Base-by-base conservation (phyloP, 73 alveolate species). In the Diophrys sp. region DNA sequence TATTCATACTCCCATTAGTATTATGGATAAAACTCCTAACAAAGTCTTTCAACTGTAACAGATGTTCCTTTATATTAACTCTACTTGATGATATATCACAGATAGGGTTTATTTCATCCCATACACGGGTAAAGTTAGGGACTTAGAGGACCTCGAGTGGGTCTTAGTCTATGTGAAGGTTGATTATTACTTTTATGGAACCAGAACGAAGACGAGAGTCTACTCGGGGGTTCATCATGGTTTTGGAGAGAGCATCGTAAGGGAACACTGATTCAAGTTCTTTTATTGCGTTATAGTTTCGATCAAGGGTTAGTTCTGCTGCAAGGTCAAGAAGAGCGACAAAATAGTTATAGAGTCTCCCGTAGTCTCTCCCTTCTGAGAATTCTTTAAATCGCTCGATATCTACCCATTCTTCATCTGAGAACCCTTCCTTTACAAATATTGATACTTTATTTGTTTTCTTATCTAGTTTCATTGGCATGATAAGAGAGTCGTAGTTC, bases 271-370 rank as follows among this genome's bases (percentile, higher is more conserved):
- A 31, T 73, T 34, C 27, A 11, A 56, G 24, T n/a, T 27, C 56
- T 2, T 33, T 23, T 29, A 73, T 27, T 27, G 81, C 89, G 62
- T 54, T 86, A 29, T 73, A 44, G 83, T 86, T 86, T 68, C 94
- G 68, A 44, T 87, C 81, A 31, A 87, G 74, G 70, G 87, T 73
- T 28, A 82, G 66, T 33, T 81, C 90, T 1, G 90, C 84, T 14
- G 84, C 81, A n/a, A 87, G 73, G 74, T 87, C 87, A 14, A 87
- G 53, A 25, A 87, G 44, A 2, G 87, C 80, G 2, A 56, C 54
- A 83, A 54, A 87, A 69, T 87, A 87, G 66, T 80, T 78, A 75
- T 56, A 87, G 26, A 87, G 82, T 28, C 89, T 72, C 34, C 71
- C 25, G 18, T 71, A 57, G 29, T 62, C 71, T n/a, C 71, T 57